Base-by-base conservation (phyloP, 2,329 filamentous ascomycete genomes). In the Ascochyta koolunga region DNA sequence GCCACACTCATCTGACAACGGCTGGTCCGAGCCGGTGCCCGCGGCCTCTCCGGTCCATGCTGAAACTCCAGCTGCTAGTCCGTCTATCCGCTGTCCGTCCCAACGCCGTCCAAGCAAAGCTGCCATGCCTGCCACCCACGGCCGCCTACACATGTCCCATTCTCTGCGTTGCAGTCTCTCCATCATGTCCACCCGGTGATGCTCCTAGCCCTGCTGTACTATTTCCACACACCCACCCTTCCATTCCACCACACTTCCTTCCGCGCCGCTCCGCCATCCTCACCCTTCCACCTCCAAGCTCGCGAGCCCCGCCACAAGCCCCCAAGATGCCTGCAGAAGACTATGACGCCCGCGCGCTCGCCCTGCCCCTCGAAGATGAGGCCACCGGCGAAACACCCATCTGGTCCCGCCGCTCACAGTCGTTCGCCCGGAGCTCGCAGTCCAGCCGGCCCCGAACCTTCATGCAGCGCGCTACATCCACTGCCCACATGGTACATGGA, bases 271-370 rank as follows among this genome's bases (percentile, higher is more conserved):
- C 61, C 61, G 50, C 48, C 50, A 29, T 21, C 31, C 13, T 16
- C 46, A 50, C 19, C 46, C 57, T 51, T 55, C 58, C 25, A 45
- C 48, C 42, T 51, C 45, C 48, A 38, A 22, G 24, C 41, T 29
- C 27, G 0, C 10, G 1, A 29, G 27, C 27, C 15, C 27, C 4
- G 10, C 27, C 3, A 13, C 49, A 50, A 25, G 36, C 7, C 50
- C 59, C 77, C 31, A 29, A 9, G 5, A 76, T 76, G 73, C 72
- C 72, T 15, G 63, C 71, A 59, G 59, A 64, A 59, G 80, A 83
- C 68, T 83, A 82, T 69, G 71, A 78, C 58, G 81, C 79, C 46
- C 80, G 80, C 66, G 82, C 81, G 49, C 79, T 85, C 38, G 80
- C 82, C 39, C 74, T 83, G 22, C 79, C 81, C 27, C 76, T 80